phyloP scores from a whole-genome alignment of 2,329 filamentous ascomycete genomes.

The Ophiostoma perfectum region DNA sequence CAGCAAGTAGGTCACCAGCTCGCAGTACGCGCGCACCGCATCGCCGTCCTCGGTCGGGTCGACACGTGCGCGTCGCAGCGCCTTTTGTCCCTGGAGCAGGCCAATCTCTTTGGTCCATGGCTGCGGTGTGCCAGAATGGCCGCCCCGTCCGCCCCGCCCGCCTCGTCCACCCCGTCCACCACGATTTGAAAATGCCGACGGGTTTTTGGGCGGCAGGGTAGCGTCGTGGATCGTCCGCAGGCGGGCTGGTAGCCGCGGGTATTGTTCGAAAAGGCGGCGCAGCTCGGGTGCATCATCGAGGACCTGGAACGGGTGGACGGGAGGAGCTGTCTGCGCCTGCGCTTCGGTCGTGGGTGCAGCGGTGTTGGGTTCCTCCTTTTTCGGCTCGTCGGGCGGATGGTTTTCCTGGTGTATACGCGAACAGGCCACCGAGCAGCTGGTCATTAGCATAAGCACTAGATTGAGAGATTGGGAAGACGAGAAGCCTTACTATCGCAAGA shows the following conservation, averaged over 20 bases:
- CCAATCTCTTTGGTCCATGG: slow-evolving; percentile 56
- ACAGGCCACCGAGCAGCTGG: slow-evolving; percentile 56
- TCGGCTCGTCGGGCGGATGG: slow-evolving; percentile 28
- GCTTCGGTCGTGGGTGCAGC: neutral
- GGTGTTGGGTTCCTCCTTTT: neutral
- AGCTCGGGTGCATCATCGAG: slow-evolving; percentile 49
- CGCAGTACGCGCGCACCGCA: slow-evolving; percentile 55
- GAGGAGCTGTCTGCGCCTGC: slow-evolving; percentile 19
- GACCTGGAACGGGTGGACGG: slow-evolving; percentile 44
- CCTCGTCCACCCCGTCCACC: neutral
- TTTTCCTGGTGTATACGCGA: slow-evolving; percentile 35
- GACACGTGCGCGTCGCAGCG: slow-evolving; percentile 46
- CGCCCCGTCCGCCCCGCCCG: neutral
- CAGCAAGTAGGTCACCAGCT: slow-evolving; percentile 49
- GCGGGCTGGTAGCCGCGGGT: slow-evolving; percentile 45
- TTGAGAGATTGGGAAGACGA: neutral
- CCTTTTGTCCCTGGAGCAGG: slow-evolving; percentile 50
- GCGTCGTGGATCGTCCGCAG: slow-evolving; percentile 47
- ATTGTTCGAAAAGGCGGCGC: slow-evolving; percentile 46
- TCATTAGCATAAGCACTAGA: neutral
- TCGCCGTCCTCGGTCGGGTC: slow-evolving; percentile 52
- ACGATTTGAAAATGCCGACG: neutral
- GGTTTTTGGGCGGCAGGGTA: slow-evolving; percentile 41
- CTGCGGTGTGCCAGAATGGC: neutral
- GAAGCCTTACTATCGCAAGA: slow-evolving; percentile 50